Evolutionary conservation across 257 asterid genomes (phyloP).

Genomic region (Solanum lycopersicoides): DNA sequence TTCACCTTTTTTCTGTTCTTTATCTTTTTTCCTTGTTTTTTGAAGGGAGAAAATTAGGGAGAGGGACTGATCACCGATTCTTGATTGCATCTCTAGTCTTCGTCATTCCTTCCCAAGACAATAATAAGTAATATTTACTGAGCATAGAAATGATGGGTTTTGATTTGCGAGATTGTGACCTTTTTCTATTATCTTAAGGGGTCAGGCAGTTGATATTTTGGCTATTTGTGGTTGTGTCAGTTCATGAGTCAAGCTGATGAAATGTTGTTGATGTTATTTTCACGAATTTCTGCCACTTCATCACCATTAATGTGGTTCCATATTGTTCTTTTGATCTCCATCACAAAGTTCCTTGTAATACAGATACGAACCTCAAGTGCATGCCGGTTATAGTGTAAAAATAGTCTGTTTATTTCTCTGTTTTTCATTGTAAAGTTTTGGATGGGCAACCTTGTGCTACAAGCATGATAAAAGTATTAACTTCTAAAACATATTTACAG

Average conservation of each 20-base stretch:
- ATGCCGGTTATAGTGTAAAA: background rate
- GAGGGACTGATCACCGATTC: background rate
- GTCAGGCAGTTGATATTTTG: background rate
- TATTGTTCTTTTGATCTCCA: background rate
- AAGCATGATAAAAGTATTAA: background rate
- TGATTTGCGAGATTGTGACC: background rate
- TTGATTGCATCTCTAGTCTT: background rate
- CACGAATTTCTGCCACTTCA: background rate
- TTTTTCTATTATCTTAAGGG: background rate
- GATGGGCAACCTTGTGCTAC: background rate
- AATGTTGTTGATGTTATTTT: background rate
- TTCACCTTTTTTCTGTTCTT: background rate
- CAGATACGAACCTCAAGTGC: background rate
- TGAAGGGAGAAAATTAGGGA: background rate
- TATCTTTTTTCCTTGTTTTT: background rate
- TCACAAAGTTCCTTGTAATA: background rate
- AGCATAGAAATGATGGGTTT: background rate
- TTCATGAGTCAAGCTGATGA: background rate
- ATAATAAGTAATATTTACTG: background rate
- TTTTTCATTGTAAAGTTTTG: background rate
- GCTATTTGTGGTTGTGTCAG: background rate
- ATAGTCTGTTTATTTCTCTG: background rate
- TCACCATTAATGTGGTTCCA: background rate
- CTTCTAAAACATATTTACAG: conserved; percentile 37
- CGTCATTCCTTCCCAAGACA: background rate